phyloP scores from a whole-genome alignment of 148 eudicot genomes.

The Vaccinium macrocarpon region DNA sequence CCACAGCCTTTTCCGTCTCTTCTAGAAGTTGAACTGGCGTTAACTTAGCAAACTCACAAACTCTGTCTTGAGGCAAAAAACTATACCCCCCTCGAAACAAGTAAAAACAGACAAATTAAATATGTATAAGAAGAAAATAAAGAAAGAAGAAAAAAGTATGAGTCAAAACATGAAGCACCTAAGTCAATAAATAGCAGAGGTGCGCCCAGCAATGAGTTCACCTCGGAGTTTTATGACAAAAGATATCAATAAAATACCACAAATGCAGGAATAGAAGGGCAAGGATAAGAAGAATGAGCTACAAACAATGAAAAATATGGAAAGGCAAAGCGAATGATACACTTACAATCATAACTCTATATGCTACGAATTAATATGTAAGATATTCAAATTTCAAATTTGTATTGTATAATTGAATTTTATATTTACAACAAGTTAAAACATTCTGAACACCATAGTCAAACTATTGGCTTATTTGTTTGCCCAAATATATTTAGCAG shows the following conservation, averaged over 20 bases:
- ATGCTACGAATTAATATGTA: not conserved
- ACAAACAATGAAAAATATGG: not conserved
- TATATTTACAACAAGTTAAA: not conserved
- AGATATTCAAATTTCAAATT: not conserved
- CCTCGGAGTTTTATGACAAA: not conserved
- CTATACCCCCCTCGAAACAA: conserved; percentile 31
- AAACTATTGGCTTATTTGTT: not conserved
- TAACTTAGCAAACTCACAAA: conserved; percentile 96
- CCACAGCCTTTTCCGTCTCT: conserved; percentile 96
- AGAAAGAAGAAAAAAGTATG: not conserved
- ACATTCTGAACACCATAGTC: not conserved
- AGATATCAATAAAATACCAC: not conserved
- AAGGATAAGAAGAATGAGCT: not conserved
- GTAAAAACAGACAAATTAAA: not conserved
- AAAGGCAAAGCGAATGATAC: not conserved
- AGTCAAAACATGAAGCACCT: not conserved
- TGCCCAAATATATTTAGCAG: not conserved
- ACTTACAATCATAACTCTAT: not conserved
- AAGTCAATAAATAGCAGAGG: not conserved
- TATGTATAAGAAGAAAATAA: not conserved
- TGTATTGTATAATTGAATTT: not conserved
- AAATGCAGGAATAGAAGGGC: not conserved
- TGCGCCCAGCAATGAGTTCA: conserved; percentile 5
- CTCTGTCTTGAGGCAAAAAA: conserved; percentile 98
- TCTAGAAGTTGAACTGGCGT: conserved; percentile 85